Evolutionary conservation across 208 protist genomes (phyloP).

Genomic region (Endotrypanum monterogeii): DNA sequence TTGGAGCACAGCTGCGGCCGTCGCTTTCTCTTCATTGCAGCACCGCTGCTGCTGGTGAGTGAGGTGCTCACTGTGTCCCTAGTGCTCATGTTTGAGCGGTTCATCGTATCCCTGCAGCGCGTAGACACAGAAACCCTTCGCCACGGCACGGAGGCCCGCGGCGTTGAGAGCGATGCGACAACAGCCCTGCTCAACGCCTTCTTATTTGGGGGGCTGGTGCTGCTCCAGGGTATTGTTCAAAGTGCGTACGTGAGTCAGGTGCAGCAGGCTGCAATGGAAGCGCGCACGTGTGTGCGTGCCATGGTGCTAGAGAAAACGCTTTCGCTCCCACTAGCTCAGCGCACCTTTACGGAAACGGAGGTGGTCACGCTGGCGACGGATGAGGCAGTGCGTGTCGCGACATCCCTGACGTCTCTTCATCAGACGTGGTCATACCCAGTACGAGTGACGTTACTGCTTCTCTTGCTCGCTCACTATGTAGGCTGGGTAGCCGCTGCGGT

Average conservation of each 20-base stretch:
- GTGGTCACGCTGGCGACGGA: conserved; percentile 52
- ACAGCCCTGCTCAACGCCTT: conserved; percentile 28
- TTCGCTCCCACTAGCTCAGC: conserved; percentile 58
- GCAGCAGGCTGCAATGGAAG: conserved; percentile 52
- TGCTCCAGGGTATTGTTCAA: conserved; percentile 46
- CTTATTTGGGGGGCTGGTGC: conserved; percentile 40
- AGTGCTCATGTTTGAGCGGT: conserved; percentile 35
- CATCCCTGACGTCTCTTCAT: conserved; percentile 49
- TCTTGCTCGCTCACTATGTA: conserved; percentile 48
- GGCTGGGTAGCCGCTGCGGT: conserved; percentile 39
- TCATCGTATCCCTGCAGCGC: conserved; percentile 23
- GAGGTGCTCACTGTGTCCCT: conserved; percentile 40
- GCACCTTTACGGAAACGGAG: conserved; percentile 54
- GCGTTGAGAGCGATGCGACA: conserved; percentile 29
- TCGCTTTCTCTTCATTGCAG: conserved; percentile 51
- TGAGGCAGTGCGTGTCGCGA: conserved; percentile 43
- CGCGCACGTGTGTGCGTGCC: conserved; percentile 46
- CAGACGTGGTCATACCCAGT: conserved; percentile 60
- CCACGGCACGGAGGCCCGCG: conserved; percentile 14
- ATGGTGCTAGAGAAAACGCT: conserved; percentile 70
- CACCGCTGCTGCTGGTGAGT: conserved; percentile 50
- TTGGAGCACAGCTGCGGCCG: conserved; percentile 58
- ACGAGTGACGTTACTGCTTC: conserved; percentile 27
- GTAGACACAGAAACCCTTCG: conserved; percentile 14
- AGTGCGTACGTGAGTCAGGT: conserved; percentile 50